Conservation (phyloP, 2,329 filamentous ascomycete genomes). For the Talaromyces sp. region DNA sequence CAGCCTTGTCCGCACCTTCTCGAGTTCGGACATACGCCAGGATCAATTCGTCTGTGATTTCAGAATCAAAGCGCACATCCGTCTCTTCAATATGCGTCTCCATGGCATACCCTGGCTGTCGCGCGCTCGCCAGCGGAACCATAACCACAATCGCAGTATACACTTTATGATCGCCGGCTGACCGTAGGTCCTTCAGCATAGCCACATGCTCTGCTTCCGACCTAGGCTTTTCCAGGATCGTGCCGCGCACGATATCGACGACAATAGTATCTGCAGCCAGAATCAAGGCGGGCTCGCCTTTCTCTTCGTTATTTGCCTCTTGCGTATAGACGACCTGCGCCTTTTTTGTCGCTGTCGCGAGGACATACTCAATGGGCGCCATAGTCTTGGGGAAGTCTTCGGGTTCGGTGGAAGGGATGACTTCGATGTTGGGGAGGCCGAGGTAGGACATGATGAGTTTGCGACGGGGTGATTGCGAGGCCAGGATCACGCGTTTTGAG, state of each 20-base stretch:
- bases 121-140: conserved; percentile 72
- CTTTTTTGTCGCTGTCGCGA: conserved; percentile 79
- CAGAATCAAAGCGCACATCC: conserved; percentile 74
- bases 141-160: conserved; percentile 82
- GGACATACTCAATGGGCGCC: conserved; percentile 83
- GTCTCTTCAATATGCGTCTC: conserved; percentile 85
- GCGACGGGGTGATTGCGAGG: conserved; percentile 80
- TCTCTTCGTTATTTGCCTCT: conserved; percentile 51
- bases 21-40: conserved; percentile 64
- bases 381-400: conserved; percentile 81
- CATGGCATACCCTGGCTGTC: conserved; percentile 79
- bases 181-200: conserved; percentile 78
- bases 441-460: conserved; percentile 74
- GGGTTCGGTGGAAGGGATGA: conserved; percentile 74
- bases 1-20: conserved; percentile 93
- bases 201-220: conserved; percentile 73
- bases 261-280: conserved; percentile 90
- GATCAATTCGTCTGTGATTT: conserved; percentile 75
- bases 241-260: conserved; percentile 62
- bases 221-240: conserved; percentile 85
- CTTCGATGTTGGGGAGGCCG: conserved; percentile 75
- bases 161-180: conserved; percentile 72
- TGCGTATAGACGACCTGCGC: conserved; percentile 65
- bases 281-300: conserved; percentile 73
- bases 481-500: conserved; percentile 77